Evolutionary conservation across 1,284 basidiomycete species (phyloP), one percentile per base, ranked within the genome.

Genomic region (Paramarasmius palmivorus): DNA sequence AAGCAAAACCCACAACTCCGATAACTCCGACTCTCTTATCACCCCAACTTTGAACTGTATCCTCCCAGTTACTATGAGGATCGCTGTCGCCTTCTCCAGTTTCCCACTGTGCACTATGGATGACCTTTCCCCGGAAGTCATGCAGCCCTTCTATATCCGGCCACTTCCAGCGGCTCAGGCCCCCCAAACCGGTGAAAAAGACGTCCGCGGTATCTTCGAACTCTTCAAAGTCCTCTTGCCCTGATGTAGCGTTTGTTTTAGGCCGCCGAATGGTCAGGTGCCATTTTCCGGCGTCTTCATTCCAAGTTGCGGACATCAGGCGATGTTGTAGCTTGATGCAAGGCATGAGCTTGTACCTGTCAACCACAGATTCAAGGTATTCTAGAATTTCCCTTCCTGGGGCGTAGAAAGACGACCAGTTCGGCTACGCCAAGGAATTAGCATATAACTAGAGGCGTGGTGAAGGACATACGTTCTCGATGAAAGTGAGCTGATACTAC

Each of bases 331-430:
- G 74, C 50, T 78, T 78, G 60, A 84, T 78, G 62, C 76, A 77
- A 3, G 73, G 73, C 52, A 72, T 66, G 35, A 87, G 71, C 51
- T 79, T 75, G 65, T 82, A 84, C 62, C 83, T 85, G 25, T 82
- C 77, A 8, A 77, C 80, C n/a, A 84, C 72, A 36, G 68, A 65
- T 51, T 80, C 71, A 25, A 86, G 65, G 61, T 86, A 83, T 2
- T 65, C 63, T 29, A 69, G 76, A 41, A 86, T 85, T 64, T 87
- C 83, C 3, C 74, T 66, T 1, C 83, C 83, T 3, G 78, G 70
- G 1, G 83, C 75, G 56, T 83, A 86, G 65, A 83, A 85, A 12
- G 74, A 63, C 5, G 81, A 82, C 83, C 83, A 85, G 59, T 83
- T 70, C 12, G 73, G 74, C 78, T 84, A 45, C 17, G 36, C 15